Base-by-base conservation (phyloP, 495 filamentous ascomycete species). In the Talaromyces liani region DNA sequence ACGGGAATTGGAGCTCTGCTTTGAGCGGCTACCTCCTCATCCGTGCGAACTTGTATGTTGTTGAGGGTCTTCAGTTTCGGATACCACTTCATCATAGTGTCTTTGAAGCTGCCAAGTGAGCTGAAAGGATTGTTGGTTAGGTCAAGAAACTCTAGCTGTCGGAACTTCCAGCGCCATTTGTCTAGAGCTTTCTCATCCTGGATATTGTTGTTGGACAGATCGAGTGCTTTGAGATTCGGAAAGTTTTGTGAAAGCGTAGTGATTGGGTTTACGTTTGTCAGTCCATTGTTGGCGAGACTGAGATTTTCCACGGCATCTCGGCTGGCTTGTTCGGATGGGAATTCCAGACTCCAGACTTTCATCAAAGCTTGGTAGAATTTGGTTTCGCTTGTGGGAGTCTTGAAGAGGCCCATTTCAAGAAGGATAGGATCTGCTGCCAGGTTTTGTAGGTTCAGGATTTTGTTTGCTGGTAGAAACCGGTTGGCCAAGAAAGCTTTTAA, bases 301-400 rank as follows among this genome's bases (percentile, higher is more conserved):
- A 97, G 85, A 62, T 89, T 91, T 59, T 85, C 75, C 25, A 98
- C 83, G 4, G 87, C 86, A 29, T 91, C 85, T 27, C 84, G 82
- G 70, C 91, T 91, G 33, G 86, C 80, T 18, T 87, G 75, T 4
- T 81, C 58, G 29, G 75, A 85, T 64, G 83, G 83, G 76, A 94
- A 94, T 29, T 85, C 79, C 67, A 83, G 75, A 34, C 91, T 87
- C 71, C 88, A 90, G 36, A 96, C 82, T 62, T 84, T 86, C 88
- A 97, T 92, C 33, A 97, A 78, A 3, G 88, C 93, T 41, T 89
- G 89, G 75, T 97, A 97, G 64, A 97, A 87, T 70, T 97, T 98
- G 56, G 87, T 85, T 29, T 88, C 85, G n/a, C 85, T 87, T 2
- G 86, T 84, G 29, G 79, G 82, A 54, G 77, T 81, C 63, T 85